Evolutionary conservation across 768 basidiomycete genomes (phyloP).

Genomic region (Hysterangium stoloniferum): DNA sequence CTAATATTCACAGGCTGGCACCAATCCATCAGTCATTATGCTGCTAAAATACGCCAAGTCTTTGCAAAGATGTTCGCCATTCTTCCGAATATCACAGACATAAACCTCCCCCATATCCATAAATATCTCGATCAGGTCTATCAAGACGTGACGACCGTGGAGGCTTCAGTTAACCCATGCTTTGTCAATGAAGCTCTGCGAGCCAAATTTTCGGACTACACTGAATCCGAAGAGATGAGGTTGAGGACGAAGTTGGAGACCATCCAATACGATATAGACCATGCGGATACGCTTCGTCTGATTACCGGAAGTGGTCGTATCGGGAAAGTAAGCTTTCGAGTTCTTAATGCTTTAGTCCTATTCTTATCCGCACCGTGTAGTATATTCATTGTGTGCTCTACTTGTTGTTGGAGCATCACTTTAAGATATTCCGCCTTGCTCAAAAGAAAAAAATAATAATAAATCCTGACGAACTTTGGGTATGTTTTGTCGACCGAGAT

Average conservation of each 20-base stretch:
- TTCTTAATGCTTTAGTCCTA: neutral
- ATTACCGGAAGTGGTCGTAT: constrained; percentile 21
- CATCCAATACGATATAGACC: constrained; percentile 24
- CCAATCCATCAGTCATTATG: neutral
- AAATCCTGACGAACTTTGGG: constrained; percentile 21
- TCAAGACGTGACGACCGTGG: neutral
- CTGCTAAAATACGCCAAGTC: neutral
- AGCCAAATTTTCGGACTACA: constrained; percentile 4
- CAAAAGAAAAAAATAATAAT: constrained; percentile 21
- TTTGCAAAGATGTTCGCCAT: neutral
- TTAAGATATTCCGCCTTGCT: constrained; percentile 19
- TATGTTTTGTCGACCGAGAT: neutral
- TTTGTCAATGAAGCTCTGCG: neutral
- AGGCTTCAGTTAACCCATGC: neutral
- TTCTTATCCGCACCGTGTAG: neutral
- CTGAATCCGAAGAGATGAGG: constrained; percentile 20
- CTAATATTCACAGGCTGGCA: constrained; percentile 1
- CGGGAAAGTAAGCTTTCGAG: constrained; percentile 20
- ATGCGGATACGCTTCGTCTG: constrained; percentile 21
- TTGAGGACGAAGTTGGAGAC: constrained; percentile 18
- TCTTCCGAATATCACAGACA: neutral
- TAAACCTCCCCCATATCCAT: neutral
- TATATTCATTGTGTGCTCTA: constrained; percentile 12
- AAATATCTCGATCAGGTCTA: neutral
- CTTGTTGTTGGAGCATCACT: constrained; percentile 15